Evolutionary conservation across 192 early-diverging fungal genomes (phyloP).

Genomic region (Gorgonomyces haynaldii): DNA sequence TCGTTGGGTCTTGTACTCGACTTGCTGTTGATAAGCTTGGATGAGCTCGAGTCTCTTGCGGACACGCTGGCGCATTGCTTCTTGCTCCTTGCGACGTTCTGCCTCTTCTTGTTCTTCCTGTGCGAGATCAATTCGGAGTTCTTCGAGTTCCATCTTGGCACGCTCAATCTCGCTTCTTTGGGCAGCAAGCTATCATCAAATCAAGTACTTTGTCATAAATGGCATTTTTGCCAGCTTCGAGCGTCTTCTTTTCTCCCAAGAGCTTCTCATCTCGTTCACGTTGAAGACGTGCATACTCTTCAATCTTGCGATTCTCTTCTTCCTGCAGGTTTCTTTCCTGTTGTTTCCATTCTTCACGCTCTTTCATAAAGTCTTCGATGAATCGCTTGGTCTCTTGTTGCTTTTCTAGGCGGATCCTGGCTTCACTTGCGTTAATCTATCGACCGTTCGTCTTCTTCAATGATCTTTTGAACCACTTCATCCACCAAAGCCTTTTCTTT

Average conservation of each 20-base stretch:
- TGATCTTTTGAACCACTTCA: constrained; percentile 37
- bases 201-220: constrained; percentile 37
- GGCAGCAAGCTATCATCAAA: constrained; percentile 28
- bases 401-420: constrained; percentile 29
- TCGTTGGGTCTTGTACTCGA: constrained; percentile 33
- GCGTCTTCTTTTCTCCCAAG: constrained; percentile 21
- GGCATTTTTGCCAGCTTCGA: constrained; percentile 28
- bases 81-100: constrained; percentile 26
- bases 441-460: constrained; percentile 42
- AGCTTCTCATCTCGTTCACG: constrained; percentile 24
- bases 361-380: constrained; percentile 37
- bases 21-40: constrained; percentile 42
- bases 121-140: constrained; percentile 42
- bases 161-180: constrained; percentile 35
- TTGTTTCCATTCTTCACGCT: constrained; percentile 32
- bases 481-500: constrained; percentile 54
- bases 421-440: constrained; percentile 22
- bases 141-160: constrained; percentile 37
- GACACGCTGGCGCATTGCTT: constrained; percentile 31
- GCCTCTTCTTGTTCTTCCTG: constrained; percentile 43
- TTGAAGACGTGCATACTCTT: constrained; percentile 34
- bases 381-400: constrained; percentile 45
- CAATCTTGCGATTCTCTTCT: constrained; percentile 38
- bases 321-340: constrained; percentile 22
- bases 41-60: constrained; percentile 43